These are phyloP conservation scores for Aureobasidium namibiae DNA, from an alignment of 2,329 filamentous ascomycete species.

Conservation along the genomic window DNA sequence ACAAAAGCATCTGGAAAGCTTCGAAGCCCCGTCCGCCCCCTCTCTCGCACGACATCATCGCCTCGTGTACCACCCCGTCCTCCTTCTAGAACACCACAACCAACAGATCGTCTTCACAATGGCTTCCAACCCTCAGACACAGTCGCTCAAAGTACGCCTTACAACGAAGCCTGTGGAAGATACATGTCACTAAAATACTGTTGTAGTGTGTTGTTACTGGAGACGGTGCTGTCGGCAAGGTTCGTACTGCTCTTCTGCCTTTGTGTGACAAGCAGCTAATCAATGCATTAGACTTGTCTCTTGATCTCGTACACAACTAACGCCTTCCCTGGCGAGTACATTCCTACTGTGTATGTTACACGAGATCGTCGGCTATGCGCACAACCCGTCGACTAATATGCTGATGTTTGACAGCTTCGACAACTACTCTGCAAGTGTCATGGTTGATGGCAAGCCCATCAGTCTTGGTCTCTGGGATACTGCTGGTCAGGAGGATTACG, in stretches of 20 bases:
- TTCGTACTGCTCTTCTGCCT: conserved; percentile 38
- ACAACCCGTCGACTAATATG: background rate
- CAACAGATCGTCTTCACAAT: conserved; percentile 21
- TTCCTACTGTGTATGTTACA: conserved; percentile 77
- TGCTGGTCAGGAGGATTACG: conserved; percentile 97
- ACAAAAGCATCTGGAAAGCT: background rate
- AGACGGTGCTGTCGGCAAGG: conserved; percentile 98
- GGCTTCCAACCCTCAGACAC: conserved; percentile 78
- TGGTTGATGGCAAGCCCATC: conserved; percentile 97
- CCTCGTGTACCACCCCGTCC: background rate
- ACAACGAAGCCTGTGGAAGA: background rate
- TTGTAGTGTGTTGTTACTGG: conserved; percentile 92
- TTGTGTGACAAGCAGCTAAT: conserved; percentile 14
- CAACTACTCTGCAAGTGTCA: conserved; percentile 98
- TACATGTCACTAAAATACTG: conserved; percentile 14
- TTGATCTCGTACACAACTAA: conserved; percentile 99
- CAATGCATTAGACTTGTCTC: conserved; percentile 71
- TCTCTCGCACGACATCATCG: conserved; percentile 8
- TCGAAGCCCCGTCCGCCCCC: background rate
- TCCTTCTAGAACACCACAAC: background rate
- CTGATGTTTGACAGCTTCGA: conserved; percentile 60
- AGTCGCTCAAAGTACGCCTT: conserved; percentile 72
- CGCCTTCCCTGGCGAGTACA: conserved; percentile 99
- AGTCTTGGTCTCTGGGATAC: conserved; percentile 98
- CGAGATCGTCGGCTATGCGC: background rate